These are phyloP conservation scores for Hypoxylon fragiforme DNA, from an alignment of 495 filamentous ascomycete species.

Conservation along the genomic window DNA sequence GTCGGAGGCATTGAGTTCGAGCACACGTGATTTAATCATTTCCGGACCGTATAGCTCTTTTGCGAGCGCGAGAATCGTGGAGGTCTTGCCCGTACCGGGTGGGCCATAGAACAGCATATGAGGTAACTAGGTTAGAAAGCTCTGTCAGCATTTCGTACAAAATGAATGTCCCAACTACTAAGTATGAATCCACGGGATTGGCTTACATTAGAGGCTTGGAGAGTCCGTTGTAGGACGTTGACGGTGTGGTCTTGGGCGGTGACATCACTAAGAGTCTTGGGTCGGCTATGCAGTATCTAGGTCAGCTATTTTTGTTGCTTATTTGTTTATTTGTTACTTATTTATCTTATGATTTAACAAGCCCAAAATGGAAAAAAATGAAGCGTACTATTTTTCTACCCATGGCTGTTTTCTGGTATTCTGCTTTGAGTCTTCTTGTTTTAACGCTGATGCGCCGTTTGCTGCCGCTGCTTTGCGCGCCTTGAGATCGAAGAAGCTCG, in stretches of 20 bases:
- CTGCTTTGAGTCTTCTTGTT: conserved; percentile 59
- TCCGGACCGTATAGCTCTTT: conserved; percentile 98
- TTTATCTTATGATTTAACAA: no score
- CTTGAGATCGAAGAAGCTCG: conserved; percentile 94
- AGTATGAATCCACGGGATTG: background rate
- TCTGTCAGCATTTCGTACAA: conserved; percentile 4
- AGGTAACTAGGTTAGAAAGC: conserved; percentile 72
- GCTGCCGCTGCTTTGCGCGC: conserved; percentile 83
- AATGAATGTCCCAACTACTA: no score
- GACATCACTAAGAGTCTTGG: conserved; percentile 90
- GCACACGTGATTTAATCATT: conserved; percentile 88
- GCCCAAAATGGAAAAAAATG: background rate
- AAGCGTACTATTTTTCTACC: conserved; percentile 97
- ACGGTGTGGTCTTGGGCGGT: conserved; percentile 98
- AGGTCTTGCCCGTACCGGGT: conserved; percentile 98
- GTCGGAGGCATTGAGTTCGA: conserved; percentile 98
- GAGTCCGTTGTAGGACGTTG: conserved; percentile 83
- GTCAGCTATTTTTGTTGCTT: conserved; percentile 21
- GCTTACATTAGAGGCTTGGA: conserved; percentile 88
- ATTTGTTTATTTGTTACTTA: background rate
- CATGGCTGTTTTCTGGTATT: conserved; percentile 77
- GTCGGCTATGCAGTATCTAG: conserved; percentile 69
- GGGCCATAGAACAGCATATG: conserved; percentile 99
- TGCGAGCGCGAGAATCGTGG: conserved; percentile 90
- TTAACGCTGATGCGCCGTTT: conserved; percentile 53